Percentiles rank a stretch among this genome's conserved stretches.
Conservation (phyloP, 768 basidiomycete species). For the Cantharellus anzutake region DNA sequence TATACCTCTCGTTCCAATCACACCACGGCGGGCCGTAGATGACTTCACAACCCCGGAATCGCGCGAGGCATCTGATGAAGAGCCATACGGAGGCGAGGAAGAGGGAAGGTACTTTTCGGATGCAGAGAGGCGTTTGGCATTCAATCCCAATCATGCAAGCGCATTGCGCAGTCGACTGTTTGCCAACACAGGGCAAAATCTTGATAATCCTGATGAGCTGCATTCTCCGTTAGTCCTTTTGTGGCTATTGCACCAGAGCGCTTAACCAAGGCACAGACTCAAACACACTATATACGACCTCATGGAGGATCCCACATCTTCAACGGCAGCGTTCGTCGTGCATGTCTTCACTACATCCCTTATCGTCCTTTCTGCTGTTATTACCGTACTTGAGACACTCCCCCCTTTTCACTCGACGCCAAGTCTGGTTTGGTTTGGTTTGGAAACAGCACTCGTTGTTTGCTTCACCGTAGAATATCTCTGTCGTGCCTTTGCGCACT, state of each 20-base stretch:
- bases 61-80: too few relatives aligned
- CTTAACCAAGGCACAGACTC: conserved; percentile 20
- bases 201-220: background rate
- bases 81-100: too few relatives aligned
- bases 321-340: conserved; percentile 52
- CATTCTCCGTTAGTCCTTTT: background rate
- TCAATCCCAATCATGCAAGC: background rate
- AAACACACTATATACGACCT: conserved; percentile 48
- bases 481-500: conserved; percentile 41
- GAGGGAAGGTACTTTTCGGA: too few relatives aligned
- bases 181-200: background rate
- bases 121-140: background rate
- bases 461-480: conserved; percentile 78
- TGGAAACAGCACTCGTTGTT: conserved; percentile 69
- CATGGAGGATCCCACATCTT: conserved; percentile 65
- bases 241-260: background rate
- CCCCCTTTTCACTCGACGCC: conserved; percentile 54
- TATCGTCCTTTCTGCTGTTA: conserved; percentile 54
- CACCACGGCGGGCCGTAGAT: too few relatives aligned
- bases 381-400: conserved; percentile 65
- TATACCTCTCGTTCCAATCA: too few relatives aligned
- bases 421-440: conserved; percentile 62
- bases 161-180: background rate
- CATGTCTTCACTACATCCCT: conserved; percentile 51
- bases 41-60: too few relatives aligned